These are phyloP conservation scores for Metschnikowia picachoensis DNA, from an alignment of 805 yeast species.

Conservation along the genomic window DNA sequence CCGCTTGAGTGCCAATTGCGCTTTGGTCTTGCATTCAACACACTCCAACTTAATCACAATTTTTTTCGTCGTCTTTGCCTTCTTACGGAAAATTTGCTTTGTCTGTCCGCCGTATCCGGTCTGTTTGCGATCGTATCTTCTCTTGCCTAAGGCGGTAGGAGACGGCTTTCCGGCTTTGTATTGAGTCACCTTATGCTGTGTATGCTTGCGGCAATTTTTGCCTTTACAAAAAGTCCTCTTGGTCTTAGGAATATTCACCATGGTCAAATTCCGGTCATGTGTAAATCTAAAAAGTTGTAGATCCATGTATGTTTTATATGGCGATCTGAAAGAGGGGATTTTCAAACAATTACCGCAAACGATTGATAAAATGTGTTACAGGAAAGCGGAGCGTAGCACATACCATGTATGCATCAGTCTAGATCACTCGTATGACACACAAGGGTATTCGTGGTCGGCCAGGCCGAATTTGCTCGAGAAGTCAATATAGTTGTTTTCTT, in stretches of 20 bases:
- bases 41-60: constrained; percentile 99
- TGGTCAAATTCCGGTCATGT: not conserved
- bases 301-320: no score
- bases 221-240: constrained; percentile 99
- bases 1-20: constrained; percentile 97
- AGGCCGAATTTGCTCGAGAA: no score
- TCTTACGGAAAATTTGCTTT: constrained; percentile 99
- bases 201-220: constrained; percentile 98
- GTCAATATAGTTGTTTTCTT: no score
- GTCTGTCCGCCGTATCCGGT: constrained; percentile 99
- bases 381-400: no score
- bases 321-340: no score
- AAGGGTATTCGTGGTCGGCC: no score
- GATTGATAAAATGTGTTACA: no score
- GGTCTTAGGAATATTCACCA: constrained; percentile 99
- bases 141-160: constrained; percentile 99
- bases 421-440: no score
- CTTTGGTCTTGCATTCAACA: constrained; percentile 97
- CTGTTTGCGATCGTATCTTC: constrained; percentile 99
- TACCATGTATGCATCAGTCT: no score
- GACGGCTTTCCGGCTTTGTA: constrained; percentile 99
- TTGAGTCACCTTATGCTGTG: constrained; percentile 99
- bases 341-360: no score
- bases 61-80: constrained; percentile 99
- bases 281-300: no score